Evolutionary conservation across 2,329 filamentous ascomycete genomes (phyloP).

Genomic region (Seiridium unicorne): DNA sequence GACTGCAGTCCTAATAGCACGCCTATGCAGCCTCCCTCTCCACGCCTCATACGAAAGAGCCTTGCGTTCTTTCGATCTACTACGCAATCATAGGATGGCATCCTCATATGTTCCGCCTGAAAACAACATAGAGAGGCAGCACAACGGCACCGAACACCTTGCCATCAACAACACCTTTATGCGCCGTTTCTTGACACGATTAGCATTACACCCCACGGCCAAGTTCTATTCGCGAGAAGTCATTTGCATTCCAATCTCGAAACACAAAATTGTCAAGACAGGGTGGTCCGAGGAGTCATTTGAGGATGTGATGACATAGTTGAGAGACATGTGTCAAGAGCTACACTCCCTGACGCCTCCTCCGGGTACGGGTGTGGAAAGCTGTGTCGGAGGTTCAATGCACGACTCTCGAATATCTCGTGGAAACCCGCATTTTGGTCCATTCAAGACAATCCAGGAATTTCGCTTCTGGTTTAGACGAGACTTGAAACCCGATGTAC

Average conservation of each 20-base stretch:
- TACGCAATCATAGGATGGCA: neutral
- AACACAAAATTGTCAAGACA: conserved; percentile 21
- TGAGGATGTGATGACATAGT: neutral
- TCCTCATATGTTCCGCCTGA: neutral
- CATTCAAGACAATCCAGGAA: conserved; percentile 4
- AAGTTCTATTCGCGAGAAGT: conserved; percentile 21
- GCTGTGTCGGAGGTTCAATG: neutral
- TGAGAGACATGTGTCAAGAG: neutral
- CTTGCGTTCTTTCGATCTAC: too few species aligned
- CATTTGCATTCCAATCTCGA: conserved; percentile 24
- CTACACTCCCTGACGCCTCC: neutral
- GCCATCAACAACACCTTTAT: conserved; percentile 27
- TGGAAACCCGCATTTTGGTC: neutral
- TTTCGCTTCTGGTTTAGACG: conserved; percentile 6
- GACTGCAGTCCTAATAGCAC: too few species aligned
- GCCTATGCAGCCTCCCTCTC: too few species aligned
- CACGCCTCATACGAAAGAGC: too few species aligned
- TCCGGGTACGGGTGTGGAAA: neutral
- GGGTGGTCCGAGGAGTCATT: conserved; percentile 4
- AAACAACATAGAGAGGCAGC: neutral
- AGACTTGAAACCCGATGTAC: neutral
- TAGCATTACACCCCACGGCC: conserved; percentile 25
- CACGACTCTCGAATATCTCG: neutral
- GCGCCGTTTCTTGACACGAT: conserved; percentile 20
- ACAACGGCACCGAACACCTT: conserved; percentile 23